These are phyloP conservation scores for Xylaria sp. DNA, from an alignment of 2,329 filamentous ascomycete species.

Conservation along the genomic window DNA sequence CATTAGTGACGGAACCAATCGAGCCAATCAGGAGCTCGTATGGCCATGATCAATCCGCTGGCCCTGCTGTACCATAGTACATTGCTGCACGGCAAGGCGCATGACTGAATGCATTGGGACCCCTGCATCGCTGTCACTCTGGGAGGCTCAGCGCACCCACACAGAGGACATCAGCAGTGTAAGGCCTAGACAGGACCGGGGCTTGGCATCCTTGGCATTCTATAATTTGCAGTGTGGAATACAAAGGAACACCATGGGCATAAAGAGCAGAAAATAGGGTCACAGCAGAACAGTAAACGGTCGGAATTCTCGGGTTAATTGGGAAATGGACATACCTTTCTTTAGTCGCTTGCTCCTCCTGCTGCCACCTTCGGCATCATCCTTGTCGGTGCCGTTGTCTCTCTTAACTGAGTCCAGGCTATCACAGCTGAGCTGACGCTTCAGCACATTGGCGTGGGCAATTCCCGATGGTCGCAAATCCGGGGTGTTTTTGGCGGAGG, in stretches of 20 bases:
- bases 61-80: constrained; percentile 13
- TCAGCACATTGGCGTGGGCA: constrained; percentile 64
- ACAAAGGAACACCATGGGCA: background rate
- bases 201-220: background rate
- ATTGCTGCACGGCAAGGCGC: constrained; percentile 18
- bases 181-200: constrained; percentile 1
- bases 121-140: constrained; percentile 12
- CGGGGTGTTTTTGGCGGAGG: constrained; percentile 66
- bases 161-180: constrained; percentile 7
- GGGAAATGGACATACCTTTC: constrained; percentile 63
- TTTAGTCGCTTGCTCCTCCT: constrained; percentile 91
- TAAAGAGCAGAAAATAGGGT: constrained; percentile 1
- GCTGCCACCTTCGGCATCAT: constrained; percentile 67
- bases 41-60: constrained; percentile 5
- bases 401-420: constrained; percentile 53
- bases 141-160: constrained; percentile 7
- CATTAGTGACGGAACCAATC: constrained; percentile 38
- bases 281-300: background rate
- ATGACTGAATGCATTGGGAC: constrained; percentile 21
- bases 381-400: constrained; percentile 52
- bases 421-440: constrained; percentile 73
- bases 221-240: background rate
- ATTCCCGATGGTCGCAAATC: constrained; percentile 62
- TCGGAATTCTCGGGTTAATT: background rate
- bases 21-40: constrained; percentile 31